phyloP scores from a whole-genome alignment of 768 basidiomycete species.

The Boletus vermiculosoides region DNA sequence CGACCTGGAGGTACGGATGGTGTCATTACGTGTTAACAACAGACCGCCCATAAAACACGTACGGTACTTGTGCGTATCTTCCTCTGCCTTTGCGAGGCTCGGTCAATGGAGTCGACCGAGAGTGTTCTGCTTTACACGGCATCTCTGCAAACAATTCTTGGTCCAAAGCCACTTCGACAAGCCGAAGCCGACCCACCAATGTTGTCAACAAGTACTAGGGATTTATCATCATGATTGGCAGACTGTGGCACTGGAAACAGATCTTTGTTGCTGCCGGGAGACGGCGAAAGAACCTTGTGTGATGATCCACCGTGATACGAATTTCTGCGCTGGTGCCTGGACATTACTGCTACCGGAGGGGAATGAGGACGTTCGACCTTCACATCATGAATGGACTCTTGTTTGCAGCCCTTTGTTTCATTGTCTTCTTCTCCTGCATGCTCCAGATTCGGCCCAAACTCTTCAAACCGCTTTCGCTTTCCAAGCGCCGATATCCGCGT shows the following conservation, averaged over 20 bases:
- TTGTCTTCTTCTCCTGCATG: slow-evolving; percentile 3
- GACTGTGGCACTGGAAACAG: slow-evolving; percentile 7
- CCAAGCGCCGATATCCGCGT: slow-evolving; percentile 23
- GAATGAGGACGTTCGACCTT: slow-evolving; percentile 1
- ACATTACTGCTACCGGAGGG: not conserved
- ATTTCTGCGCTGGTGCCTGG: slow-evolving; percentile 14
- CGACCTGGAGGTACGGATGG: slow-evolving; percentile 15
- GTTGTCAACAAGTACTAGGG: not conserved
- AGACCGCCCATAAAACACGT: slow-evolving; percentile 13
- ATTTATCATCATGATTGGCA: not conserved
- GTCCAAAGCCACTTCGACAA: not conserved
- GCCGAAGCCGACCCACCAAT: slow-evolving; percentile 13
- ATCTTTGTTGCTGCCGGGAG: slow-evolving; percentile 6
- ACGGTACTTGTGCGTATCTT: slow-evolving; percentile 50
- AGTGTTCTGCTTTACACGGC: slow-evolving; percentile 11
- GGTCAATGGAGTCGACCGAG: slow-evolving; percentile 8
- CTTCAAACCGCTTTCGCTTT: slow-evolving; percentile 30
- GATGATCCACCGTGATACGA: slow-evolving; percentile 17
- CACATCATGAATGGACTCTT: not conserved
- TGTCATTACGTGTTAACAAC: not conserved
- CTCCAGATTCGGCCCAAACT: slow-evolving; percentile 15
- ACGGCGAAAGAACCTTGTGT: slow-evolving; percentile 4
- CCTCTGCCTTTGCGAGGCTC: slow-evolving; percentile 52
- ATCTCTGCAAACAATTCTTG: slow-evolving; percentile 10
- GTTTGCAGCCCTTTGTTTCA: slow-evolving; percentile 2